Evolutionary conservation across 2,329 filamentous ascomycete species (phyloP).

Genomic region (Clonostachys byssicola): DNA sequence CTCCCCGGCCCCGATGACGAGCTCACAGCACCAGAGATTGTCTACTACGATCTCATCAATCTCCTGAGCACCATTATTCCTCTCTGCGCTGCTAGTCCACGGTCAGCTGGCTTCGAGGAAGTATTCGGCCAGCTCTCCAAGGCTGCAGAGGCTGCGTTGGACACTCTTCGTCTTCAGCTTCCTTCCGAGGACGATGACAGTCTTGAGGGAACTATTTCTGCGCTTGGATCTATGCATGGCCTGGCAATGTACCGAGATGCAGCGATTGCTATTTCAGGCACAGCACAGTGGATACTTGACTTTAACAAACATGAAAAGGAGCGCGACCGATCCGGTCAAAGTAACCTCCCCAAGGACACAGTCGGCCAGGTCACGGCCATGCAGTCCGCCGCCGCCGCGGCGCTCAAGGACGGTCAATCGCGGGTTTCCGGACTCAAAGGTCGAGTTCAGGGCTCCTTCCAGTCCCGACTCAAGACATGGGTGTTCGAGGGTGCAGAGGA

Average conservation of each 20-base stretch:
- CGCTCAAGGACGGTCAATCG: slow-evolving; percentile 24
- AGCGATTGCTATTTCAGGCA: slow-evolving; percentile 21
- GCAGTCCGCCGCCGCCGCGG: slow-evolving; percentile 17
- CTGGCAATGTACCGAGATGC: slow-evolving; percentile 31
- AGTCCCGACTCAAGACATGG: slow-evolving; percentile 16
- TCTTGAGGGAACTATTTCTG: slow-evolving; percentile 8
- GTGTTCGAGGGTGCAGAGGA: slow-evolving; percentile 15
- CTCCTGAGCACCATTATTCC: slow-evolving; percentile 30
- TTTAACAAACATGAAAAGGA: slow-evolving; percentile 33
- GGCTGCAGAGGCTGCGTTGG: slow-evolving; percentile 16
- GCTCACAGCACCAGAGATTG: slow-evolving; percentile 35
- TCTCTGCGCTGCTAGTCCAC: slow-evolving; percentile 15
- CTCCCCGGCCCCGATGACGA: slow-evolving; percentile 19
- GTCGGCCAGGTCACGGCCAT: slow-evolving; percentile 25
- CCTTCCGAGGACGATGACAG: slow-evolving; percentile 3
- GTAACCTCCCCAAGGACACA: slow-evolving; percentile 28
- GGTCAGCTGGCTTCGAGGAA: slow-evolving; percentile 11
- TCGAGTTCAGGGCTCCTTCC: slow-evolving; percentile 22
- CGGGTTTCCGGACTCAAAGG: slow-evolving; percentile 8
- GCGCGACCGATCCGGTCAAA: slow-evolving; percentile 30
- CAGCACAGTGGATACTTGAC: slow-evolving; percentile 23
- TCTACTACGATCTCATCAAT: slow-evolving; percentile 37
- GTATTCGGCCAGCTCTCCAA: slow-evolving; percentile 17
- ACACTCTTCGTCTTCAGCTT: slow-evolving; percentile 13
- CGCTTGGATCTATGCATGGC: slow-evolving; percentile 26